phyloP scores from a whole-genome alignment of 2,329 filamentous ascomycete species.

The Talaromyces sp. region DNA sequence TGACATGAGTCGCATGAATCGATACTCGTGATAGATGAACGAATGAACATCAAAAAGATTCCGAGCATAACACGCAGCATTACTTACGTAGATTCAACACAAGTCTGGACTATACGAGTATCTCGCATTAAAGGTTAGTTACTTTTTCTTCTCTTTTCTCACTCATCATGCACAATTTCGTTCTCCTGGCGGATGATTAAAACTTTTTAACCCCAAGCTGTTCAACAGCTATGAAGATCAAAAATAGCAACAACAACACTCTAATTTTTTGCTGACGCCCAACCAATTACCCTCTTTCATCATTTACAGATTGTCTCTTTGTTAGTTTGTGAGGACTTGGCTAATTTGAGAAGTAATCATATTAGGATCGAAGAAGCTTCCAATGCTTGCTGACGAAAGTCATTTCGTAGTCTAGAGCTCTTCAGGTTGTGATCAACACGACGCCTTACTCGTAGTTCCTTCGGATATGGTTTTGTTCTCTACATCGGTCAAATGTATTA shows the following conservation, averaged over 20 bases:
- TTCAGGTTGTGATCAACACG: too few relatives aligned
- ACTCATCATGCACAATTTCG: not conserved
- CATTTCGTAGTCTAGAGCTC: not conserved
- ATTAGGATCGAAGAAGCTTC: not conserved
- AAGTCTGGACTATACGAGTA: not conserved
- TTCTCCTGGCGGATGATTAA: conserved; percentile 56
- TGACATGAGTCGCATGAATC: conserved; percentile 34
- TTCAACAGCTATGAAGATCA: conserved; percentile 55
- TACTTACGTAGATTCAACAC: not conserved
- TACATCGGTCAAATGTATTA: not conserved
- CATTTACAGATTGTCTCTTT: not conserved
- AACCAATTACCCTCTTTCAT: not conserved
- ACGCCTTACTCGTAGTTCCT: not conserved
- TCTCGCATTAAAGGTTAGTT: conserved; percentile 16
- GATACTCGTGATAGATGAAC: conserved; percentile 35
- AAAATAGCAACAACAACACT: conserved; percentile 65
- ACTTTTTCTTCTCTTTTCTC: not conserved
- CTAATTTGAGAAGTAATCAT: conserved; percentile 14
- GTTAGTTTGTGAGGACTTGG: not conserved
- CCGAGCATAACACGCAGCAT: not conserved
- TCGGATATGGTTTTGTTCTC: too few relatives aligned
- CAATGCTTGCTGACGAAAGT: not conserved
- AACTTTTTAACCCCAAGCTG: conserved; percentile 65
- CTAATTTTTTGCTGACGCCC: conserved; percentile 69
- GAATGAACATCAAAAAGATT: conserved; percentile 23